Conservation (phyloP, 2,329 filamentous ascomycete species). For the Colletotrichum lentis region DNA sequence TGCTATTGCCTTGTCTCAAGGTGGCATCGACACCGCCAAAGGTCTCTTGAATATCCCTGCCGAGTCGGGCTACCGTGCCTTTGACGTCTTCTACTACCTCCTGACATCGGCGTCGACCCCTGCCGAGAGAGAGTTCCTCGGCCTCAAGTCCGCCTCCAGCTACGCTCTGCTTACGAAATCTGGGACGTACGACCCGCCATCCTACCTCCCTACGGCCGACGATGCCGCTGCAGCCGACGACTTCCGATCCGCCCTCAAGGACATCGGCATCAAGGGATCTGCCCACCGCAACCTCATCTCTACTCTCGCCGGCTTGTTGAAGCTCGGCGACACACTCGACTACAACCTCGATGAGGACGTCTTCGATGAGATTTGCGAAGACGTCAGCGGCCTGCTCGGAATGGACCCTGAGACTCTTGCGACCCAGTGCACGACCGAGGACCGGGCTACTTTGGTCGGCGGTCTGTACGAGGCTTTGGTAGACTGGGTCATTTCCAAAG, state of each 20-base stretch:
- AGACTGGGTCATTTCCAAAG: constrained; percentile 91
- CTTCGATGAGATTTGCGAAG: constrained; percentile 86
- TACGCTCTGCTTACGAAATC: constrained; percentile 85
- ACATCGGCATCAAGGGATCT: constrained; percentile 91
- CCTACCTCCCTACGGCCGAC: constrained; percentile 90
- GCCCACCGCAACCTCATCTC: constrained; percentile 85
- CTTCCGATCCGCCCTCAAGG: constrained; percentile 84
- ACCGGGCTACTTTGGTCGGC: constrained; percentile 81
- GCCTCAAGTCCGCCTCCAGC: constrained; percentile 76
- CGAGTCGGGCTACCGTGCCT: constrained; percentile 85
- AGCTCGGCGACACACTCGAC: constrained; percentile 89
- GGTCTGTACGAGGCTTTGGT: constrained; percentile 93
- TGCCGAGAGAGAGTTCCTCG: constrained; percentile 87
- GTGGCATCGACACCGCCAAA: constrained; percentile 83
- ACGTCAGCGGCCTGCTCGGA: constrained; percentile 85
- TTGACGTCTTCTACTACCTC: constrained; percentile 98
- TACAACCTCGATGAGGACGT: constrained; percentile 85
- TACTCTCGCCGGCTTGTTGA: constrained; percentile 83
- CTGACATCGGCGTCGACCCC: constrained; percentile 89
- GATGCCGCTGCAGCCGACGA: constrained; percentile 94
- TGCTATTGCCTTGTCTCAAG: constrained; percentile 80
- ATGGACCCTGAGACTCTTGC: constrained; percentile 85
- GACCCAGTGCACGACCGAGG: constrained; percentile 81
- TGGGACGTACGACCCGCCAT: constrained; percentile 83
- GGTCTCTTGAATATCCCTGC: constrained; percentile 83